These are phyloP conservation scores for Phytophthora foliorum DNA, from an alignment of 352 stramenopile genomes.

Conservation along the genomic window DNA sequence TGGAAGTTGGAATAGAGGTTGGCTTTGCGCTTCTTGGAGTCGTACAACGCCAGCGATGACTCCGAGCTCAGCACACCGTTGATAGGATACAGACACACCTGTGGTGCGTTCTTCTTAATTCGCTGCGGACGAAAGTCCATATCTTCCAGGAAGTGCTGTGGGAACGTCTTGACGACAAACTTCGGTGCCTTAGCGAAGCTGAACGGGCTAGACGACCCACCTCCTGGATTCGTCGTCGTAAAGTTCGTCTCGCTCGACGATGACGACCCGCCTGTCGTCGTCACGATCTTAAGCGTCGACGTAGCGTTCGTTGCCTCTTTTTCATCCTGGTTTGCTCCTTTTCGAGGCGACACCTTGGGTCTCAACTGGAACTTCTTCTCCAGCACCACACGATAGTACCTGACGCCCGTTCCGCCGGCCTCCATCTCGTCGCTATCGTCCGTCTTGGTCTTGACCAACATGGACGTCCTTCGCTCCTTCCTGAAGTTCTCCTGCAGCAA, in stretches of 20 bases:
- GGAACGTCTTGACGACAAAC: conserved; percentile 87
- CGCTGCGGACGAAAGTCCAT: conserved; percentile 86
- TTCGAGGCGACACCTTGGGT: conserved; percentile 25
- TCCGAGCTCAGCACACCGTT: conserved; percentile 76
- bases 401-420: conserved; percentile 34
- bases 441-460: conserved; percentile 77
- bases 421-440: conserved; percentile 44
- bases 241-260: conserved; percentile 48
- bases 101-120: conserved; percentile 80
- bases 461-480: conserved; percentile 82
- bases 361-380: conserved; percentile 77
- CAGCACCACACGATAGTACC: conserved; percentile 86
- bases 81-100: conserved; percentile 77
- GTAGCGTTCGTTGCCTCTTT: background rate
- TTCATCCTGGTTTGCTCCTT: conserved; percentile 21
- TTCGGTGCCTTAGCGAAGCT: conserved; percentile 32
- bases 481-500: conserved; percentile 82
- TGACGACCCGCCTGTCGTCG: conserved; percentile 22
- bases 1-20: conserved; percentile 86
- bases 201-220: conserved; percentile 28
- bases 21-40: conserved; percentile 56
- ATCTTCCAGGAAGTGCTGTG: conserved; percentile 87
- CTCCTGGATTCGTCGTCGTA: conserved; percentile 32
- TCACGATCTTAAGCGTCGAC: conserved; percentile 37
- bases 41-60: conserved; percentile 79